Evolutionary conservation across 106 monocot genomes (phyloP).

Genomic region (Apostasia shenzhenica): DNA sequence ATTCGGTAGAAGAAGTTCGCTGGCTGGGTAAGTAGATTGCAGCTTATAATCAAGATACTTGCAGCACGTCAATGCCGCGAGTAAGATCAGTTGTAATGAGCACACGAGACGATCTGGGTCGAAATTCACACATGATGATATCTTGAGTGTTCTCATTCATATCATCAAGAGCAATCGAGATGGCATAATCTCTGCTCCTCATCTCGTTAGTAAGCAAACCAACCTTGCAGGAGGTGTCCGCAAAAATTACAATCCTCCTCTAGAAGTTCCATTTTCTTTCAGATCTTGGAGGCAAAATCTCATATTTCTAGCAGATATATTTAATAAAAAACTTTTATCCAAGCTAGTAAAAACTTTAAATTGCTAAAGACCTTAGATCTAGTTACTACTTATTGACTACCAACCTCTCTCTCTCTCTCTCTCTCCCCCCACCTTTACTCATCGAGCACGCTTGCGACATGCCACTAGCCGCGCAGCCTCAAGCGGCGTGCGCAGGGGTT

Average conservation of each 20-base stretch:
- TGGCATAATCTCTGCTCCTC: slow-evolving; percentile 64
- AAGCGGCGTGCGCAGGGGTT: no score
- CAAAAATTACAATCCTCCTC: slow-evolving; percentile 40
- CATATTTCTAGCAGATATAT: no score
- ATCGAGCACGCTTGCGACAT: no score
- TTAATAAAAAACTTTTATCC: no score
- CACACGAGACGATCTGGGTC: slow-evolving; percentile 51
- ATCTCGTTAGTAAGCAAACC: slow-evolving; percentile 79
- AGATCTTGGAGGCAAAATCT: no score
- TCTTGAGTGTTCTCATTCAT: slow-evolving; percentile 63
- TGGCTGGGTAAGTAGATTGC: slow-evolving; percentile 54
- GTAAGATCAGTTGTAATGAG: slow-evolving; percentile 60
- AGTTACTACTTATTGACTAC: no score
- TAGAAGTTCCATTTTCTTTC: no score
- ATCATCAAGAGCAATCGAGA: slow-evolving; percentile 57
- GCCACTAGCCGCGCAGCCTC: no score
- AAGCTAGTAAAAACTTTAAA: no score
- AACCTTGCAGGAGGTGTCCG: slow-evolving; percentile 69
- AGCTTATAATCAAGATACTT: slow-evolving; percentile 53
- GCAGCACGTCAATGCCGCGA: slow-evolving; percentile 61
- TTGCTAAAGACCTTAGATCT: no score
- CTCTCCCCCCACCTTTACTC: no score
- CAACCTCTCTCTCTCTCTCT: no score
- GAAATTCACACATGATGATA: slow-evolving; percentile 66
- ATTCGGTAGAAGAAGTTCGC: slow-evolving; percentile 64